A percentile compares a stretch with the other conserved stretches of the same genome.
Conservation (phyloP, 2,329 filamentous ascomycete species). For the Sporothrix sp. region DNA sequence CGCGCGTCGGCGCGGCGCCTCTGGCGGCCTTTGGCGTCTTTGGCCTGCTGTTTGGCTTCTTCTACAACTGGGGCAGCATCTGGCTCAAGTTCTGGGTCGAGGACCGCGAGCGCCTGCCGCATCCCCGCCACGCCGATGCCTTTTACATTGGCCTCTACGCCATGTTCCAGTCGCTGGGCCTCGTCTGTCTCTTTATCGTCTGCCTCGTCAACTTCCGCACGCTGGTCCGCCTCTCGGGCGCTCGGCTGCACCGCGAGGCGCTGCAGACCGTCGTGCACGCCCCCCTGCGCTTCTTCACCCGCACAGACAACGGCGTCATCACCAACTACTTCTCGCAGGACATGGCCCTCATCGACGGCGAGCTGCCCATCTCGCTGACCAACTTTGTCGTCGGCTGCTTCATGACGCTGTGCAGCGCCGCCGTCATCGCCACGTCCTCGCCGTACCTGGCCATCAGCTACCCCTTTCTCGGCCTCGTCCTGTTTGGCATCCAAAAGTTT, state of each 20-base stretch:
- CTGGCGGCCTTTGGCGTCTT: conserved; percentile 15
- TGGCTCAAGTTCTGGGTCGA: conserved; percentile 26
- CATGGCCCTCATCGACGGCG: conserved; percentile 31
- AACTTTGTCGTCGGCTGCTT: conserved; percentile 20
- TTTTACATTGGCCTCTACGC: conserved; percentile 25
- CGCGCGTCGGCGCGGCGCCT: conserved; percentile 14
- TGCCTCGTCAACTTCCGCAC: conserved; percentile 17
- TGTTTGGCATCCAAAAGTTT: conserved; percentile 45
- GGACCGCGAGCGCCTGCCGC: conserved; percentile 14
- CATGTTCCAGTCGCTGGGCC: conserved; percentile 19
- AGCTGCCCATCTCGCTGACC: conserved; percentile 26
- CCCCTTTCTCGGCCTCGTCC: conserved; percentile 34
- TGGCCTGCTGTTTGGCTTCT: conserved; percentile 18
- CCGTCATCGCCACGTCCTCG: conserved; percentile 23
- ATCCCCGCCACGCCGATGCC: conserved; percentile 16
- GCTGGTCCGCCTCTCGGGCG: conserved; percentile 19
- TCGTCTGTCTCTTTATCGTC: conserved; percentile 18
- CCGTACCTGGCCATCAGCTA: conserved; percentile 32
- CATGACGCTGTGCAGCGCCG: conserved; percentile 20
- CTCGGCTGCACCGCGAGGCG: conserved; percentile 22
- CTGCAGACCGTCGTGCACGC: conserved; percentile 26
- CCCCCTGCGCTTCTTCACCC: conserved; percentile 27
- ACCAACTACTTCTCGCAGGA: conserved; percentile 35
- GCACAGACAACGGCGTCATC: conserved; percentile 27
- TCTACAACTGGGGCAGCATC: conserved; percentile 20